These are phyloP conservation scores for Neonectria sp. DNA, from an alignment of 2,329 filamentous ascomycete species.

Conservation along the genomic window DNA sequence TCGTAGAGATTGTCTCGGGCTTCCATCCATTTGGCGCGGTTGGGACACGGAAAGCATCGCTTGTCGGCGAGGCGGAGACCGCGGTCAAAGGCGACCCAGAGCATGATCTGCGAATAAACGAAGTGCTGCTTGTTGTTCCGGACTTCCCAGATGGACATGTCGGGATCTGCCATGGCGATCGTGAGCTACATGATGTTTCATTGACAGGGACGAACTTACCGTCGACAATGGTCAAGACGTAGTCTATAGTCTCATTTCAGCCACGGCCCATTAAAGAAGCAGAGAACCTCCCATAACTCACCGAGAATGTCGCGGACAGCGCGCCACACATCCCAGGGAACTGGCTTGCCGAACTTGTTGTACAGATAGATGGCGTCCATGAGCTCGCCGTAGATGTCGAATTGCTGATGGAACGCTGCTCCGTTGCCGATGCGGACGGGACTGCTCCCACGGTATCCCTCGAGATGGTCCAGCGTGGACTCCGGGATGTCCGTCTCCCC, in stretches of 20 bases:
- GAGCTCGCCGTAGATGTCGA: conserved; percentile 85
- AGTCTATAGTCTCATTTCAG: conserved; percentile 61
- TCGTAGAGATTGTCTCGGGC: conserved; percentile 80
- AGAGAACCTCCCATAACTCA: conserved; percentile 43
- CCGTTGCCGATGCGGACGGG: conserved; percentile 85
- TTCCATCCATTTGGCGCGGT: conserved; percentile 75
- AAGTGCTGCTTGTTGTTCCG: conserved; percentile 83
- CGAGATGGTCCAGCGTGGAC: conserved; percentile 76
- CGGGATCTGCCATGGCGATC: conserved; percentile 64
- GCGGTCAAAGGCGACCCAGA: conserved; percentile 86
- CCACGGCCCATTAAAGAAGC: too few relatives aligned
- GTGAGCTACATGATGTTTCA: neutral
- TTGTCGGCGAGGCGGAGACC: conserved; percentile 82
- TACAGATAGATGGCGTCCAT: conserved; percentile 85
- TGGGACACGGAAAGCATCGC: conserved; percentile 81
- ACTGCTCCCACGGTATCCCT: conserved; percentile 79
- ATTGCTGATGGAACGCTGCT: conserved; percentile 82
- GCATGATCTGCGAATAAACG: conserved; percentile 86
- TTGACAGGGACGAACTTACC: conserved; percentile 52
- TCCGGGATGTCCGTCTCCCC: conserved; percentile 84
- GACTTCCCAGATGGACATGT: conserved; percentile 91
- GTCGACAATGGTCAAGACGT: conserved; percentile 77
- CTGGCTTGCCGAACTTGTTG: conserved; percentile 84
- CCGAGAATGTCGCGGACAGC: conserved; percentile 77
- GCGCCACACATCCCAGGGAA: conserved; percentile 84